Percentiles rank a stretch among this genome's conserved stretches.
phyloP scores from a whole-genome alignment of 2,329 filamentous ascomycete species.

The Fusarium sp. region DNA sequence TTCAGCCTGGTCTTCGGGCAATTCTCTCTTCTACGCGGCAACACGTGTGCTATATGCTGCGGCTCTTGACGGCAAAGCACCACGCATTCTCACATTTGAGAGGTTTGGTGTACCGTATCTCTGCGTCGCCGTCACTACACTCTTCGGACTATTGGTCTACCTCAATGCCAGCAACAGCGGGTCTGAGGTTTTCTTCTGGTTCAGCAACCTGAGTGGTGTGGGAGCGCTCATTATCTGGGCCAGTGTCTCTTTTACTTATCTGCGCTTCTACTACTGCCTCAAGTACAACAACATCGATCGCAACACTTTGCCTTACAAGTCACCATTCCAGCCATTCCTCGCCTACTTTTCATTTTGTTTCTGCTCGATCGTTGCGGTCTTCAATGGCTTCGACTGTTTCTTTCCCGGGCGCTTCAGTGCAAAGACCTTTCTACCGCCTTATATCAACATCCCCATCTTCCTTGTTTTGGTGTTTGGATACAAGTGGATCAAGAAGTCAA shows the following conservation, averaged over 20 bases:
- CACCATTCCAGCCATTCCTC: constrained; percentile 73
- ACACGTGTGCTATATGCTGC: constrained; percentile 80
- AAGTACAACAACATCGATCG: constrained; percentile 63
- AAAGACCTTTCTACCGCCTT: constrained; percentile 74
- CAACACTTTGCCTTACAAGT: constrained; percentile 65
- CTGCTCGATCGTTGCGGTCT: constrained; percentile 74
- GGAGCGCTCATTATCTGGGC: constrained; percentile 61
- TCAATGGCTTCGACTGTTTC: constrained; percentile 84
- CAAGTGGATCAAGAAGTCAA: constrained; percentile 57
- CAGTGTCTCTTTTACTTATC: constrained; percentile 60
- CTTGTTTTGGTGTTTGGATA: constrained; percentile 69
- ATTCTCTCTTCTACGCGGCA: constrained; percentile 76
- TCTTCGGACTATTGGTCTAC: constrained; percentile 25
- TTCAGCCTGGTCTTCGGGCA: constrained; percentile 74
- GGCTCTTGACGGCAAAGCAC: constrained; percentile 75
- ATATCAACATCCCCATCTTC: constrained; percentile 75
- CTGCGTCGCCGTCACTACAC: constrained; percentile 17
- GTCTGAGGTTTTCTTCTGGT: constrained; percentile 34
- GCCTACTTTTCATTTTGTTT: constrained; percentile 72
- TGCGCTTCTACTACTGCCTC: constrained; percentile 62
- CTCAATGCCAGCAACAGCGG: constrained; percentile 47
- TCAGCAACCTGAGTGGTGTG: constrained; percentile 30
- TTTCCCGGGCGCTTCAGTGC: constrained; percentile 75
- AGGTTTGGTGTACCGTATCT: constrained; percentile 34
- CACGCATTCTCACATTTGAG: constrained; percentile 16